phyloP scores from a whole-genome alignment of 352 stramenopile genomes.

The Blastocystis sp. region DNA sequence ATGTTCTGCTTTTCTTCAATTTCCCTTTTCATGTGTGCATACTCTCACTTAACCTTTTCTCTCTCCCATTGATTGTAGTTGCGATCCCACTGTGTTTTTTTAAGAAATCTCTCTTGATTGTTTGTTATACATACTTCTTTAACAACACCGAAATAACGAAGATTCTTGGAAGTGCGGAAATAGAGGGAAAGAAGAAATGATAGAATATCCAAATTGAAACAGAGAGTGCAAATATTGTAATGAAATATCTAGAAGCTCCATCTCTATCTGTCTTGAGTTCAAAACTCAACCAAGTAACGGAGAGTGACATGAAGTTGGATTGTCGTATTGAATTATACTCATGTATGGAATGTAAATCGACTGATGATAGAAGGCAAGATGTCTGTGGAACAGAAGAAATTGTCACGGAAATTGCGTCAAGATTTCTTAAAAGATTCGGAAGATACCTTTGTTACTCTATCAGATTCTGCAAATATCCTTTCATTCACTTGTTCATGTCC shows the following conservation, averaged over 20 bases:
- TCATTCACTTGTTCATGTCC: not conserved
- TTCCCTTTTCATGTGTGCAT: not conserved
- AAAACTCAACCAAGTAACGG: slow-evolving; percentile 47
- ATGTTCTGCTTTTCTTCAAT: not conserved
- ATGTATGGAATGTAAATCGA: not conserved
- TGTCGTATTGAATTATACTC: slow-evolving; percentile 57
- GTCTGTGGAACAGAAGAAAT: slow-evolving; percentile 24
- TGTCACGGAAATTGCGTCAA: slow-evolving; percentile 41
- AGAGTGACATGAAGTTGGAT: slow-evolving; percentile 51
- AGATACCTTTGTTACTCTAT: not conserved
- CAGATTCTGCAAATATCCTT: slow-evolving; percentile 42
- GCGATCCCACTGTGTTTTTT: not conserved
- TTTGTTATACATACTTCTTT: not conserved
- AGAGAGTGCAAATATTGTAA: not conserved
- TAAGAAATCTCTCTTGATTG: not conserved
- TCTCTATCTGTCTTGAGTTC: slow-evolving; percentile 23
- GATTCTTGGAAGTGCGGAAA: no score
- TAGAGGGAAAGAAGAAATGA: no score
- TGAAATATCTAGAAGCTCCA: slow-evolving; percentile 51
- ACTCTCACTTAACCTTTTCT: not conserved
- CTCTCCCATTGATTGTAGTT: not conserved
- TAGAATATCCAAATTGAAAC: no score
- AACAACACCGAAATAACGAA: no score
- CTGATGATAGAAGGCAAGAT: slow-evolving; percentile 5
- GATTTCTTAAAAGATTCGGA: slow-evolving; percentile 13